phyloP scores from a whole-genome alignment of 352 stramenopile genomes.

The Pythium plurisporium region DNA sequence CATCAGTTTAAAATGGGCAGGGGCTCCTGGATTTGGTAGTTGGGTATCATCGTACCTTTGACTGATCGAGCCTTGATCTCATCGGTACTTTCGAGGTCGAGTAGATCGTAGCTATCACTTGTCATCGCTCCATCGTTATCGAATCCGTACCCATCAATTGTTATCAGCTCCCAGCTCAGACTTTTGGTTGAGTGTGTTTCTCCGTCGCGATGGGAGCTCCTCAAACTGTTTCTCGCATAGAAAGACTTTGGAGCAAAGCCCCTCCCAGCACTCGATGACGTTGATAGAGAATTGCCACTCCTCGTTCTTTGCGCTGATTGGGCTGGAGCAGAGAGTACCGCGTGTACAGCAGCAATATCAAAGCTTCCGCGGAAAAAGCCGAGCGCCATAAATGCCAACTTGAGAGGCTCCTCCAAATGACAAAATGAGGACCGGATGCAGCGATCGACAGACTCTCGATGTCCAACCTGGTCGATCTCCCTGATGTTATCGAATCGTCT shows the following conservation, averaged over 20 bases:
- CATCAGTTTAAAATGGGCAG: background rate
- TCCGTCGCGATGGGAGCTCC: conserved; percentile 30
- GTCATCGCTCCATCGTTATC: conserved; percentile 81
- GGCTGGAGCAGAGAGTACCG: conserved; percentile 56
- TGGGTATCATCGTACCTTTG: conserved; percentile 19
- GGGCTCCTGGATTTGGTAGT: background rate
- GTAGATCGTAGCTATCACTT: conserved; percentile 68
- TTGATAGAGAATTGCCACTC: conserved; percentile 21
- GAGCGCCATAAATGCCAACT: conserved; percentile 78
- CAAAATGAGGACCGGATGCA: conserved; percentile 82
- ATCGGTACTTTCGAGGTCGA: conserved; percentile 68
- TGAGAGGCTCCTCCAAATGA: conserved; percentile 61
- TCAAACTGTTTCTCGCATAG: conserved; percentile 34
- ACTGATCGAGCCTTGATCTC: conserved; percentile 52
- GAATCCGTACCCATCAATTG: conserved; percentile 65
- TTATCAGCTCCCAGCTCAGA: conserved; percentile 59
- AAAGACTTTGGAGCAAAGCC: conserved; percentile 44
- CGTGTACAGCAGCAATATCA: conserved; percentile 59
- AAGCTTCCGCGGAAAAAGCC: conserved; percentile 81
- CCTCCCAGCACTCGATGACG: conserved; percentile 9
- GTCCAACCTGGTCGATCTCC: conserved; percentile 65
- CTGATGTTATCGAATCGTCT: conserved; percentile 69
- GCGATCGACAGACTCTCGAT: conserved; percentile 75
- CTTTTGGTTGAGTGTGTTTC: conserved; percentile 51
- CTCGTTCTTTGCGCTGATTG: conserved; percentile 12